Percentiles rank a stretch among this genome's conserved stretches.
Conservation (phyloP, 2,329 filamentous ascomycete species). For the Aspergillus fumigatus region DNA sequence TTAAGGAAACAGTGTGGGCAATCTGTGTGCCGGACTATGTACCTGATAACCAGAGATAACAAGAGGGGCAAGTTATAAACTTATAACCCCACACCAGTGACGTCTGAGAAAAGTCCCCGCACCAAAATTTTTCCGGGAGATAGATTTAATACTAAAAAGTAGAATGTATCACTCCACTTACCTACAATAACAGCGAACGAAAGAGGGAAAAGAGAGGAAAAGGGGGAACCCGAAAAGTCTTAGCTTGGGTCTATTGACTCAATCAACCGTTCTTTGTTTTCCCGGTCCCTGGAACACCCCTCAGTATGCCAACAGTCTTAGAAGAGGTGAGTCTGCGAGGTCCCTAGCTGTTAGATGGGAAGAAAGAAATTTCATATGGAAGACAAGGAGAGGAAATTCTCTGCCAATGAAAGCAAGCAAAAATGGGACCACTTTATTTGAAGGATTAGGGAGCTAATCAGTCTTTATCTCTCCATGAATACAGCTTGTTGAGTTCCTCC, state of each 20-base stretch:
- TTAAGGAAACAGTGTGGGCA: background rate
- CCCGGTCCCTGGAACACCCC: background rate
- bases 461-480: background rate
- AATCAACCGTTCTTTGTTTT: background rate
- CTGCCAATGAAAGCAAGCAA: background rate
- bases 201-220: background rate
- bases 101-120: background rate
- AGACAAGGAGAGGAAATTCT: background rate
- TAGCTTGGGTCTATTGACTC: background rate
- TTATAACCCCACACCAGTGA: conserved; percentile 1
- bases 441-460: background rate
- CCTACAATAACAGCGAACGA: background rate
- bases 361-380: background rate
- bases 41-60: background rate
- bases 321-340: conserved; percentile 58
- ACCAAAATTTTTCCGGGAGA: background rate
- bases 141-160: background rate
- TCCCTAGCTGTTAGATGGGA: background rate
- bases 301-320: conserved; percentile 67
- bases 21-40: background rate
- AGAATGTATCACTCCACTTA: background rate
- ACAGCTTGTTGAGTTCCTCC: conserved; percentile 72
- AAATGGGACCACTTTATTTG: background rate
- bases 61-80: background rate
- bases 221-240: conserved; percentile 6